phyloP scores from a whole-genome alignment of 768 basidiomycete species.

The Lactarius sp. region DNA sequence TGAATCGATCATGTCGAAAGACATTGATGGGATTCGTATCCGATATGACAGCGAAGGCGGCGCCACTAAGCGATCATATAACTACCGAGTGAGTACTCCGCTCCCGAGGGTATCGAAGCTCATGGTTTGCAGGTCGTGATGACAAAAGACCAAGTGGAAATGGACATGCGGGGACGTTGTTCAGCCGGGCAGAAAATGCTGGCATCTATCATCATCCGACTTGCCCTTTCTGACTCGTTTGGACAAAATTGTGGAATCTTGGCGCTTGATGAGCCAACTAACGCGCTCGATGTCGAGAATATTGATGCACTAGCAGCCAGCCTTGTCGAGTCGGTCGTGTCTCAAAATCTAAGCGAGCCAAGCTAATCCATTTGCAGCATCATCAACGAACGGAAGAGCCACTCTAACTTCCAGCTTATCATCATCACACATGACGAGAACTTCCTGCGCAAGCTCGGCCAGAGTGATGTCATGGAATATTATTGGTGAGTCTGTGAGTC shows the following conservation, averaged over 20 bases:
- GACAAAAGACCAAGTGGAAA: slow-evolving; percentile 98
- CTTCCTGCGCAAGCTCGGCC: slow-evolving; percentile 86
- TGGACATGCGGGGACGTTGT: slow-evolving; percentile 99
- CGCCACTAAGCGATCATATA: slow-evolving; percentile 89
- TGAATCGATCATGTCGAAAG: slow-evolving; percentile 37
- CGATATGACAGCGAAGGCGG: slow-evolving; percentile 90
- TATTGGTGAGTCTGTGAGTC: slow-evolving; percentile 61
- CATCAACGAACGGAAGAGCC: slow-evolving; percentile 85
- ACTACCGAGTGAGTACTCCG: slow-evolving; percentile 71
- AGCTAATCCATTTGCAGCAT: slow-evolving; percentile 49
- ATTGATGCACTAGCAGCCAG: slow-evolving; percentile 91
- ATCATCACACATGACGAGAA: slow-evolving; percentile 97
- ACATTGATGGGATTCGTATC: slow-evolving; percentile 97
- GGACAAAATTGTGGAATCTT: slow-evolving; percentile 97
- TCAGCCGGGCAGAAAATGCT: slow-evolving; percentile 99
- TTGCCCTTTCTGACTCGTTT: slow-evolving; percentile 96
- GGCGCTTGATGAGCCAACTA: slow-evolving; percentile 96
- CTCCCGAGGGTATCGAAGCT: slow-evolving; percentile 16
- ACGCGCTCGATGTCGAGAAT: slow-evolving; percentile 93
- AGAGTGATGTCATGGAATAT: slow-evolving; percentile 89
- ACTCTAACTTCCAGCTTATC: slow-evolving; percentile 93
- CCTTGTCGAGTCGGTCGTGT: slow-evolving; percentile 73
- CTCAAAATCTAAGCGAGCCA: slow-evolving; percentile 3
- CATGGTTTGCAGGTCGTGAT: slow-evolving; percentile 74
- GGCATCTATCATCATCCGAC: slow-evolving; percentile 94